Evolutionary conservation across 352 stramenopile genomes (phyloP).

Genomic region (Elongisporangium prolatum): DNA sequence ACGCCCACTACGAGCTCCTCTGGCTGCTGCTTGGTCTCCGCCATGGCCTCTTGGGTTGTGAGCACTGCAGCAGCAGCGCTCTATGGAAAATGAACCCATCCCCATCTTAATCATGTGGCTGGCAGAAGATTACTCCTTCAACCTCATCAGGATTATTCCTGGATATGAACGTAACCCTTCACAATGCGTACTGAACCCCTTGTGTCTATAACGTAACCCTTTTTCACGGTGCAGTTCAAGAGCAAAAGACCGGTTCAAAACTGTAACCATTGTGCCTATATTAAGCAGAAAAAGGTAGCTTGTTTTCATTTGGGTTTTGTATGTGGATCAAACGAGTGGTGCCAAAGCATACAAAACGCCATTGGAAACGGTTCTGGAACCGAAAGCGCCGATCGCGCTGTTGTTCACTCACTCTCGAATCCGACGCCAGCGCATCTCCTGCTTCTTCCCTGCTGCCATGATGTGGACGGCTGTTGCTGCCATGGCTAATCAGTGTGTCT

Average conservation of each 20-base stretch:
- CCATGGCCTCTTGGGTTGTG: neutral
- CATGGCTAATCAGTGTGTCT: neutral
- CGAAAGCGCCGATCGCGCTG: neutral
- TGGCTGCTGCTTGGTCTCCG: neutral
- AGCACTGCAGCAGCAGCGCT: neutral
- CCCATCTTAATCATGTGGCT: neutral
- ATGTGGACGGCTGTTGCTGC: neutral
- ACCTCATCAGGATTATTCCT: neutral
- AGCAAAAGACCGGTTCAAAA: neutral
- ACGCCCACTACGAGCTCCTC: slow-evolving; percentile 35
- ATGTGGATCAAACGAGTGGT: neutral
- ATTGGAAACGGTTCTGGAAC: neutral
- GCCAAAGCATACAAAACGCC: neutral
- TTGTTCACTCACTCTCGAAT: neutral
- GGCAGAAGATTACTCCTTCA: neutral
- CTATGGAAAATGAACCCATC: neutral
- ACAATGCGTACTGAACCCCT: neutral
- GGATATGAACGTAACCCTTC: neutral
- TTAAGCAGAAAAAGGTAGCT: neutral
- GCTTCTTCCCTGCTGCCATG: neutral
- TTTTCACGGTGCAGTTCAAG: neutral
- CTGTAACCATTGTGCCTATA: neutral
- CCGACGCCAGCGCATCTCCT: neutral
- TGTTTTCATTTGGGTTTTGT: neutral
- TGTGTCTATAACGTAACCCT: neutral